Evolutionary conservation across 441 rosid genomes (phyloP), one percentile per base, ranked within the genome.

Genomic region (Adansonia gregorii): DNA sequence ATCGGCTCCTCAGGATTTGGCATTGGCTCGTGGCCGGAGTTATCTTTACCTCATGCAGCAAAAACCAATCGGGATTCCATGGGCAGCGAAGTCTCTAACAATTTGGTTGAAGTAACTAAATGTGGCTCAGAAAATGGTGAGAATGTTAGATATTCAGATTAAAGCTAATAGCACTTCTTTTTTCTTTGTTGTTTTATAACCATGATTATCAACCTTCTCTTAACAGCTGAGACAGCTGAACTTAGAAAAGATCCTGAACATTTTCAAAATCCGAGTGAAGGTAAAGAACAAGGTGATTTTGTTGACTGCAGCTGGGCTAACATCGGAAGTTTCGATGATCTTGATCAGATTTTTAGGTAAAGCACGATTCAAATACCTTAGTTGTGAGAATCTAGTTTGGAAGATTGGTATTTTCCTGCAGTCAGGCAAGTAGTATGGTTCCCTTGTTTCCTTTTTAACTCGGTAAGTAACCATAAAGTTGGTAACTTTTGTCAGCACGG

Each of bases 301-400:
- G 90, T 86, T 79, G 97, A 94, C 81, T 92, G 88, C 73, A 86
- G 94, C 77, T 97, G 99, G 98, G 98, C 84, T 78, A 90, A 87
- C 86, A 90, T 96, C 75, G 94, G 98, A 86, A 94, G 99, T 82
- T 97, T 97, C 83, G 97, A 93, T 82, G 99, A 97, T 84, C 95
- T 94, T 79, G 95, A 93, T 85, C 92, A 82, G 81, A 92, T 97
- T 76, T 92, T 97, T 84, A 93, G 99, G 99, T 97, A 91, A 90
- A 79, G 75, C 81, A 78, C 76, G 51, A 46, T 80, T 72, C 71
- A 12, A 3, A 35, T 72, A 79, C 72, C 76, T 31, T 64, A 54
- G 49, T 19, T 17, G 58, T 69, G 49, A 45, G 10, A 51, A 48
- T 43, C 58, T 64, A 35, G 45, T n/a, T n/a, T 58, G 49, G 63